Evolutionary conservation across 2,329 filamentous ascomycete genomes (phyloP), one percentile per base, ranked within the genome.

Genomic region (Pyrenochaeta sp.): DNA sequence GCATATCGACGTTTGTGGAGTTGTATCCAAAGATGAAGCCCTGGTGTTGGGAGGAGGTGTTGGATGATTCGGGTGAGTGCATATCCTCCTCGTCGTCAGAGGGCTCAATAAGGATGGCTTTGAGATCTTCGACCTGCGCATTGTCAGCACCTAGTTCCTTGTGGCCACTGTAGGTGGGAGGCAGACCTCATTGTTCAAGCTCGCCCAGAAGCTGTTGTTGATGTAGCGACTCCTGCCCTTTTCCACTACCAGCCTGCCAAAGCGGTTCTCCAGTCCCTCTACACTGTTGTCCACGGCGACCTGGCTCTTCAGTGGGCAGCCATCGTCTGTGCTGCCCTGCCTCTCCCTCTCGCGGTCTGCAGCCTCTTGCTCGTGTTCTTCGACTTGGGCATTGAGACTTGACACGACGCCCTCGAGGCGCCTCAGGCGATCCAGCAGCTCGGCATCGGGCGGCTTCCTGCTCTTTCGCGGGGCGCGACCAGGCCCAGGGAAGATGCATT

Each of bases 341-440:
- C 59, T 52, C 22, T 63, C 62, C 44, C 54, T 56, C 48, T 72
- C 72, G 51, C 69, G 64, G 36, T 72, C 69, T 1, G 67, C 72
- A 40, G 68, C 71, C 45, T 75, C 72, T 36, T 72, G 73, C 54
- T 76, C 74, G 28, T 76, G 73, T 55, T 74, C 77, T 53, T 74
- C 72, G 44, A 75, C 74, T 52, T 75, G 72, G 22, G 72, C 72
- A 52, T 85, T 86, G 57, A 89, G 72, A 47, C 80, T 84, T 66
- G 87, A 83, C 32, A 93, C 91, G 28, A 93, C 91, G 44, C 89
- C 89, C 74, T 93, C 91, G 27, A 93, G 78, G 74, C 91, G 89
- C 60, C 87, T 82, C 72, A 93, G 73, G 12, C 91, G 82, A 75
- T 91, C 90, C 76, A 93, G 81, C 58, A 93, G 79, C 79, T 93